Evolutionary conservation across 345 rosid species (phyloP), one percentile per base, ranked within the genome.

Genomic region (Lepidium sativum): DNA sequence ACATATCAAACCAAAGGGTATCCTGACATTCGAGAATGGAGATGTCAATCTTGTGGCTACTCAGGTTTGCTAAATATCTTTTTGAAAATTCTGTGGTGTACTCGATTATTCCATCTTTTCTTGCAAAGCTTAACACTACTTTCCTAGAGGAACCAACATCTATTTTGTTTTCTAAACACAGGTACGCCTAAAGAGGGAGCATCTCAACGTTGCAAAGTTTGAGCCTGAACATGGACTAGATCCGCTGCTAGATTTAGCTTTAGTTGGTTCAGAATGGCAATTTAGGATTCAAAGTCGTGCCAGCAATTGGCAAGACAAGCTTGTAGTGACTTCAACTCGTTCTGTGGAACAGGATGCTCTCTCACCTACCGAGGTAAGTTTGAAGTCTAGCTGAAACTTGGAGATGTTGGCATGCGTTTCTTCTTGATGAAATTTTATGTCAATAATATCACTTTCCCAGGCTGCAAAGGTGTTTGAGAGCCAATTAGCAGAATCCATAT

Each of bases 191-290:
- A 94, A 94, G 71, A 78, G 95, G 68, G 99, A 94, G 79, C 96
- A 94, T 77, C 82, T 86, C 45, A 94, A 94, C 59, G 51, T 94
- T 27, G 97, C 96, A 15, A 94, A 90, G 82, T 88, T 94, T 76
- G 99, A 94, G 80, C 97, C 97, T 10, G 97, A 94, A 74, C 63
- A 82, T 72, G 97, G 97, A 56, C 72, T 84, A 44, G 97, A 94
- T 77, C 99, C 99, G 33, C 78, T 82, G 80, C 73, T 90, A 57
- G 97, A 94, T 85, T 81, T 94, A 74, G 97, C 88, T 62, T 80
- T 94, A 88, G 99, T 88, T 63, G 99, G 97, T 60, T 94, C 95
- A 51, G 97, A 94, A 77, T 90, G 97, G 97, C 95, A 85, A 78
- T 94, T 90, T 74, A 77, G 97, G 81, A 88, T 94, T 78, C 96